Evolutionary conservation across 2,329 filamentous ascomycete species (phyloP).

Genomic region (Phialocephala sp.): DNA sequence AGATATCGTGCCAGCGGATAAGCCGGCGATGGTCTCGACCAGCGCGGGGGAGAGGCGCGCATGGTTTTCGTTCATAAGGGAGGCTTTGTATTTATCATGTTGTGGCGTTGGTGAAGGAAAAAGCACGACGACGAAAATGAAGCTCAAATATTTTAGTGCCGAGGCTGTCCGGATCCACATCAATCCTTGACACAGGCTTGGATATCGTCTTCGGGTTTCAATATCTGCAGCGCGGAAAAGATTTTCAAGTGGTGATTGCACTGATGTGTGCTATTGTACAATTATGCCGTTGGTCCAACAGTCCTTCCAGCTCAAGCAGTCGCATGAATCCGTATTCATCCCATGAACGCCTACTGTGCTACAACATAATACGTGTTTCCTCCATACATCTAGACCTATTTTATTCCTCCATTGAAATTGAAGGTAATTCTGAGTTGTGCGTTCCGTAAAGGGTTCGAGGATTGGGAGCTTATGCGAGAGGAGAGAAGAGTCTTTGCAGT

Average conservation of each 20-base stretch:
- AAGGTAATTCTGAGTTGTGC: background rate
- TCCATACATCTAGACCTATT: background rate
- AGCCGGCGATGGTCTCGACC: constrained; percentile 87
- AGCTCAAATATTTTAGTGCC: constrained; percentile 27
- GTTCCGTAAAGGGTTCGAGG: background rate
- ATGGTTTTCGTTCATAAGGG: constrained; percentile 44
- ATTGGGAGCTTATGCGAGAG: constrained; percentile 58
- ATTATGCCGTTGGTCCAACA: constrained; percentile 32
- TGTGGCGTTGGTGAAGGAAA: constrained; percentile 24
- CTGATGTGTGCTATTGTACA: constrained; percentile 39
- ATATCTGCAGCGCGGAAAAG: background rate
- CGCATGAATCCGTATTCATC: constrained; percentile 19
- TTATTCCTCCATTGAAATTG: background rate
- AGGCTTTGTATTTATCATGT: constrained; percentile 30
- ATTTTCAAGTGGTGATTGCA: constrained; percentile 39
- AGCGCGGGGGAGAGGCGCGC: constrained; percentile 74
- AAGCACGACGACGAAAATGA: constrained; percentile 31
- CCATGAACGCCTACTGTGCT: constrained; percentile 40
- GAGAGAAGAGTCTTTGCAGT: constrained; percentile 61
- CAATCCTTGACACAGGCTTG: constrained; percentile 1
- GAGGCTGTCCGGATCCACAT: constrained; percentile 10
- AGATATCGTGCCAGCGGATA: constrained; percentile 84
- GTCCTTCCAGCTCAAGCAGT: constrained; percentile 24
- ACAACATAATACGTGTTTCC: constrained; percentile 25
- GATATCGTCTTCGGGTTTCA: background rate